Percentiles rank a stretch among this genome's conserved stretches.
phyloP scores from a whole-genome alignment of 1,284 basidiomycete genomes.

The Cryptococcus neoformans region DNA sequence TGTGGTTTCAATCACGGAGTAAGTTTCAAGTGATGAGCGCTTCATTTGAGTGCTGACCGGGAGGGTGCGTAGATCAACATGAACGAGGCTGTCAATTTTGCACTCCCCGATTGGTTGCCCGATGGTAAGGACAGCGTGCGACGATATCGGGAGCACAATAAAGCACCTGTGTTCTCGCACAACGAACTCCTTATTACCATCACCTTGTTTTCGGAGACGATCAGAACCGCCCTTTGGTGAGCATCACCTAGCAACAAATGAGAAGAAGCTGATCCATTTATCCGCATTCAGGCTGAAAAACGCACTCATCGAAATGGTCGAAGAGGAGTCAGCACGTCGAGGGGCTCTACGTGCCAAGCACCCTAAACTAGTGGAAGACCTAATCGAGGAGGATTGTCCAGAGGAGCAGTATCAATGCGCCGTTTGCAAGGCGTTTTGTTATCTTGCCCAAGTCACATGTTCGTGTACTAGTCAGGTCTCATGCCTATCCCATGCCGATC shows the following conservation, averaged over 20 bases:
- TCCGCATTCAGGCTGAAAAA: constrained; percentile 66
- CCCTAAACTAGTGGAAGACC: constrained; percentile 60
- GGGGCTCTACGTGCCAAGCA: constrained; percentile 53
- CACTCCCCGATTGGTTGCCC: constrained; percentile 90
- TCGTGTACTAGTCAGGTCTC: constrained; percentile 69
- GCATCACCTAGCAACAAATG: constrained; percentile 31
- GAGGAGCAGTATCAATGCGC: constrained; percentile 96
- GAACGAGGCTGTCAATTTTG: constrained; percentile 99
- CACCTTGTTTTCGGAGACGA: constrained; percentile 87
- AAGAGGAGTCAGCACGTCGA: constrained; percentile 73
- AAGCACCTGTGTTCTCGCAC: constrained; percentile 96
- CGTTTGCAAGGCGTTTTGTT: constrained; percentile 92
- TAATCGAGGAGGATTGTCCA: constrained; percentile 74
- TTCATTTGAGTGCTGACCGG: background rate
- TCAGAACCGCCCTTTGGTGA: constrained; percentile 88
- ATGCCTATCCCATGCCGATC: constrained; percentile 79
- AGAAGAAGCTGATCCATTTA: background rate
- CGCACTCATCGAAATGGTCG: constrained; percentile 82
- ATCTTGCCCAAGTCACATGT: constrained; percentile 87
- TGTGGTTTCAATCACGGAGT: constrained; percentile 98
- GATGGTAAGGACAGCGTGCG: constrained; percentile 82
- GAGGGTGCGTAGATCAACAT: constrained; percentile 72
- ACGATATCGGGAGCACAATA: constrained; percentile 83
- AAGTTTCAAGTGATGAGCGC: constrained; percentile 43
- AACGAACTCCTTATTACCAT: constrained; percentile 96